phyloP scores from a whole-genome alignment of 176 grass and related monocot species.

The Alopecurus myosuroides region DNA sequence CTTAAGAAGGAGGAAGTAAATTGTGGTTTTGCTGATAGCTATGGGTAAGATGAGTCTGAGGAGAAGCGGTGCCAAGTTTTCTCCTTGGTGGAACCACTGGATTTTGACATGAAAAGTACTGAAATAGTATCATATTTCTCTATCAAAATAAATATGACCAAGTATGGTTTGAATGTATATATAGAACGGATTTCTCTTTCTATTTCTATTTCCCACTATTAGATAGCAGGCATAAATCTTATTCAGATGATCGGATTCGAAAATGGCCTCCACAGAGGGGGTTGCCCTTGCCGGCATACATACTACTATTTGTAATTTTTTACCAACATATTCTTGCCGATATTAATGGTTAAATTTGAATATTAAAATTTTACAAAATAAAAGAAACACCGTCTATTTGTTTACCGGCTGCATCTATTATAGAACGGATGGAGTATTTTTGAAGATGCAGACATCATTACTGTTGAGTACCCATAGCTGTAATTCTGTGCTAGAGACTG shows the following conservation, averaged over 20 bases:
- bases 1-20: not conserved
- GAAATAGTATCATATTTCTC: not conserved
- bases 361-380: too few species aligned
- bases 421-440: not conserved
- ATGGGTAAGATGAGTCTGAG: not conserved
- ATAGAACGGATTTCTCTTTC: too few species aligned
- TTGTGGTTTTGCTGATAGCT: not conserved
- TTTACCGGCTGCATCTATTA: not conserved
- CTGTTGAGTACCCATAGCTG: not conserved
- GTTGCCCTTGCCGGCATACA: too few species aligned
- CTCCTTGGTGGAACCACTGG: not conserved
- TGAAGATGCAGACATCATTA: not conserved
- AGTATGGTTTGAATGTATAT: too few species aligned
- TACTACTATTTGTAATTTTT: not conserved
- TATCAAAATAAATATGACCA: too few species aligned
- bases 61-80: not conserved
- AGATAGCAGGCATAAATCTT: too few species aligned
- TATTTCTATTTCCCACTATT: too few species aligned
- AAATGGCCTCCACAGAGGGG: too few species aligned
- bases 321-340: not conserved
- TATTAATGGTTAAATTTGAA: not conserved
- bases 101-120: not conserved
- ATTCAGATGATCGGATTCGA: too few species aligned
- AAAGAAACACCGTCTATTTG: not conserved
- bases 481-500: not conserved